These are phyloP conservation scores for Annulohypoxylon truncatum DNA, from an alignment of 2,329 filamentous ascomycete genomes.

Conservation along the genomic window DNA sequence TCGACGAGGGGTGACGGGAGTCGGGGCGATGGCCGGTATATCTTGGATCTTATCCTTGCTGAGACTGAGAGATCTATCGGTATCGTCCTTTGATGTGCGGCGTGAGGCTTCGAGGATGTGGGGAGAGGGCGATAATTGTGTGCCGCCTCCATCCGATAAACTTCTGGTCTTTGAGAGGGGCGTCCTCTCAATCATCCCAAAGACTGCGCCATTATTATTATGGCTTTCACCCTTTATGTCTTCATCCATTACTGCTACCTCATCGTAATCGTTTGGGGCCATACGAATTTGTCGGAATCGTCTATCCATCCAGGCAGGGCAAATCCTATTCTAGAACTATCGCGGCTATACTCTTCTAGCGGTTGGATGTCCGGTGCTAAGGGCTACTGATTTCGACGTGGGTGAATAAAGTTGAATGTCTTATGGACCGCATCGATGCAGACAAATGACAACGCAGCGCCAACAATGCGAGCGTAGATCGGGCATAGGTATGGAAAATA, in stretches of 20 bases:
- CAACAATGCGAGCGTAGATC: not conserved
- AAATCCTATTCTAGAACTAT: not conserved
- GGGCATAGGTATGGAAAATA: not conserved
- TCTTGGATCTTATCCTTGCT: constrained; percentile 49
- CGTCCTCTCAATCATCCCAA: constrained; percentile 44
- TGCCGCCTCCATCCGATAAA: constrained; percentile 71
- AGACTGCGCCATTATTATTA: constrained; percentile 39
- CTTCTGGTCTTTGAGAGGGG: constrained; percentile 68
- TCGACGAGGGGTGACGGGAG: constrained; percentile 78
- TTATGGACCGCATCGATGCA: constrained; percentile 6
- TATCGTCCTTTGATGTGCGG: constrained; percentile 75
- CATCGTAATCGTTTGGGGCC: constrained; percentile 42
- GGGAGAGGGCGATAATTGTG: constrained; percentile 70
- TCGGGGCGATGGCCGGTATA: not conserved
- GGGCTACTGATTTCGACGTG: constrained; percentile 1
- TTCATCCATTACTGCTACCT: constrained; percentile 48
- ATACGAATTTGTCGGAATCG: constrained; percentile 37
- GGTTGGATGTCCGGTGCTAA: not conserved
- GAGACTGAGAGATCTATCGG: constrained; percentile 70
- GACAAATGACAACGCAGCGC: constrained; percentile 3
- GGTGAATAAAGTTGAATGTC: not conserved
- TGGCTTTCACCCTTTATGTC: constrained; percentile 36
- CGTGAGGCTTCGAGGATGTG: constrained; percentile 65
- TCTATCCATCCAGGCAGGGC: not conserved
- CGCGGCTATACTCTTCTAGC: not conserved